A percentile compares a stretch with the other conserved stretches of the same genome.
phyloP scores from a whole-genome alignment of 441 rosid genomes.

The Euphorbia celastroides region DNA sequence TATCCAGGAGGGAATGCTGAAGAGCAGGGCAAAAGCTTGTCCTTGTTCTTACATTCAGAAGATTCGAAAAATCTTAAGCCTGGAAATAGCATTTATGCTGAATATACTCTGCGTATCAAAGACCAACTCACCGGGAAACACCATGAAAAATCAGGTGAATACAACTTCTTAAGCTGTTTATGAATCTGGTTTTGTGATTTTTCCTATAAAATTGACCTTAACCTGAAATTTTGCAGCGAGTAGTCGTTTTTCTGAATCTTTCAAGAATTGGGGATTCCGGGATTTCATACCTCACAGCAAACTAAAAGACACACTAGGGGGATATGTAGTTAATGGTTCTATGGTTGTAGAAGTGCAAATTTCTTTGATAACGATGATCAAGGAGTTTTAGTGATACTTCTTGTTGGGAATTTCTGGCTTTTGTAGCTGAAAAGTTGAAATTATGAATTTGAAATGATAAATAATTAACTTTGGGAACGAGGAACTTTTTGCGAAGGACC shows the following conservation, averaged over 20 bases:
- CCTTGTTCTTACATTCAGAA: background rate
- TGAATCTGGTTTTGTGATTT: background rate
- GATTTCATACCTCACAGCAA: conserved; percentile 2
- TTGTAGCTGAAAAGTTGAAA: background rate
- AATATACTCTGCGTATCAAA: background rate
- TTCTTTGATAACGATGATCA: background rate
- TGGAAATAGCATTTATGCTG: background rate
- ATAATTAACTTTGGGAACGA: no score
- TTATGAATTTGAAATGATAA: background rate
- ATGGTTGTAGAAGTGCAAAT: conserved; percentile 8
- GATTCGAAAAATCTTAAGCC: background rate
- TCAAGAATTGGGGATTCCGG: background rate
- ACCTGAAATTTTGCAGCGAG: background rate
- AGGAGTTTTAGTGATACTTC: conserved; percentile 4
- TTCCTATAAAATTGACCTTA: background rate
- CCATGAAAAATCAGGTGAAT: conserved; percentile 22
- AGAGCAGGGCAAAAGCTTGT: background rate
- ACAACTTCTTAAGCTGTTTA: background rate
- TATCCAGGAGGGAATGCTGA: background rate
- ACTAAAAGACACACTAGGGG: background rate
- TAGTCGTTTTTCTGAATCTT: background rate
- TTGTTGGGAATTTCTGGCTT: background rate
- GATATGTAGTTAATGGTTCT: background rate
- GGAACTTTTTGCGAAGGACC: no score
- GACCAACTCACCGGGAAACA: background rate